Conservation (phyloP, 345 rosid species). For the Carallia pectinifolia region DNA sequence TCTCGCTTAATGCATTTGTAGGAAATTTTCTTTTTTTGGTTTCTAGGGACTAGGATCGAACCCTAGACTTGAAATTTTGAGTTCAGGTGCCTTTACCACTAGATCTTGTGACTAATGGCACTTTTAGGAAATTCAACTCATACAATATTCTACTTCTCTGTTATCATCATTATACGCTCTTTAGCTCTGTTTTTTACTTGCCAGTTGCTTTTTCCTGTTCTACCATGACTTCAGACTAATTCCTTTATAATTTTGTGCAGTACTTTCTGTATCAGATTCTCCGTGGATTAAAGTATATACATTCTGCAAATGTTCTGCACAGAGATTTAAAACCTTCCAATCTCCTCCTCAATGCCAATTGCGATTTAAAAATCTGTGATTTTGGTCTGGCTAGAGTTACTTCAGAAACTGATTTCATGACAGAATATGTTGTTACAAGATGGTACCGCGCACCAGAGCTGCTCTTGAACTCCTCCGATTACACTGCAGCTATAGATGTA, state of each 20-base stretch:
- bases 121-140: constrained; percentile 4
- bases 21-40: no score
- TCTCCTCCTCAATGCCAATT: constrained; percentile 66
- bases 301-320: constrained; percentile 91
- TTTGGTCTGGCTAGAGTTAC: constrained; percentile 89
- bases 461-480: constrained; percentile 68
- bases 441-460: constrained; percentile 99
- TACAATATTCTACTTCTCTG: neutral
- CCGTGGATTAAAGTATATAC: constrained; percentile 90
- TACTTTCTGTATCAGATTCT: constrained; percentile 94
- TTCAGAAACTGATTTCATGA: constrained; percentile 88
- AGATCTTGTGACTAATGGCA: neutral
- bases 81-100: no score
- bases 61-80: no score
- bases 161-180: neutral
- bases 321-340: constrained; percentile 95
- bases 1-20: no score
- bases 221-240: neutral
- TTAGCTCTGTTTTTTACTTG: constrained; percentile 1
- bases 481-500: constrained; percentile 89
- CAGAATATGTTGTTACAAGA: constrained; percentile 90
- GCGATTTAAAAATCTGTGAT: constrained; percentile 88
- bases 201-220: neutral
- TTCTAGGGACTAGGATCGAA: no score
- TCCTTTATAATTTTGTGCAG: constrained; percentile 42